A percentile compares a stretch with the other conserved stretches of the same genome.
Evolutionary conservation across 108 stramenopile genomes (phyloP).

Genomic region (Nitzschia inconspicua): DNA sequence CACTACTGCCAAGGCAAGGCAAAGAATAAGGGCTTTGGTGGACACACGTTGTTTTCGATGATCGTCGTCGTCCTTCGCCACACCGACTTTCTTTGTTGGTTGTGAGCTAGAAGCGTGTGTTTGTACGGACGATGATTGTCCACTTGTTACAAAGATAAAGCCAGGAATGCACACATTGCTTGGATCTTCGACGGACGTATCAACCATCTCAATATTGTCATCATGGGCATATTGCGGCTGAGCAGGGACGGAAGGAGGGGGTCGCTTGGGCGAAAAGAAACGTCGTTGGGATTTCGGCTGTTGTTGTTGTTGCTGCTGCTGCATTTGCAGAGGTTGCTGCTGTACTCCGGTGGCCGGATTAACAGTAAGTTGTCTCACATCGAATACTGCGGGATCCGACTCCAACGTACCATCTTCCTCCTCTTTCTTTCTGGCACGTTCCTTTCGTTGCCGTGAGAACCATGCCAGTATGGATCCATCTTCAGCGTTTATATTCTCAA

Average conservation of each 20-base stretch:
- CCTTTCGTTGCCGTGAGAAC: background rate
- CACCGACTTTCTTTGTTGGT: background rate
- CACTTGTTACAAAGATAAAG: slow-evolving; percentile 15
- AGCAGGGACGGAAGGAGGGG: background rate
- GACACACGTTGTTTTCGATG: background rate
- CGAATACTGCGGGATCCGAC: background rate
- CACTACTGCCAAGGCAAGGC: background rate
- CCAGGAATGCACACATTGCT: slow-evolving; percentile 8
- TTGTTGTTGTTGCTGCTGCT: background rate
- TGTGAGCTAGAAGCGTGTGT: background rate
- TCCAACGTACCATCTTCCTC: background rate
- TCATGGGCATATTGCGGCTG: slow-evolving; percentile 13
- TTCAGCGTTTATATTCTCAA: slow-evolving; percentile 5
- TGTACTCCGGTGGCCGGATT: no score
- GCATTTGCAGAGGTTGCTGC: background rate
- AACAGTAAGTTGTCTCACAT: background rate
- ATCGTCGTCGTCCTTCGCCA: background rate
- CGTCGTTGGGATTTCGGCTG: background rate
- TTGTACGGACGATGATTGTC: slow-evolving; percentile 3
- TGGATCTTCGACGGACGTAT: slow-evolving; percentile 1
- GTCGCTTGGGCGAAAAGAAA: background rate
- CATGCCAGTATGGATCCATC: background rate
- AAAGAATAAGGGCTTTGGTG: background rate
- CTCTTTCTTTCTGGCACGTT: background rate
- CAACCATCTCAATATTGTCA: slow-evolving; percentile 9